These are phyloP conservation scores for Trichoderma sp. DNA, from an alignment of 2,329 filamentous ascomycete species.

Conservation along the genomic window DNA sequence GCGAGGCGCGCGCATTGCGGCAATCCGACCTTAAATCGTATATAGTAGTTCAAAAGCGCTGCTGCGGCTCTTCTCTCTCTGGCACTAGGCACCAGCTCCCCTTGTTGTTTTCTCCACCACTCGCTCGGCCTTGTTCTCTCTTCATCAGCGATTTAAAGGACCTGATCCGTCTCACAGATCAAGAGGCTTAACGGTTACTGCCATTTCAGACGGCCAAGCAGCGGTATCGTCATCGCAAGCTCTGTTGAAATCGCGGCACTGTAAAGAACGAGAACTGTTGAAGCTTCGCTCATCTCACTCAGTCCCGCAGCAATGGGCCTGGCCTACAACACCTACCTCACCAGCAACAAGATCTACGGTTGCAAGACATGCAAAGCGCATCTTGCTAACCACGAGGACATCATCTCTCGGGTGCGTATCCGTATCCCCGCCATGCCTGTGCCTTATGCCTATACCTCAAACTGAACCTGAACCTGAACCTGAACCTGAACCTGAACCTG, in stretches of 20 bases:
- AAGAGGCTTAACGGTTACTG: background rate
- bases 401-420: conserved; percentile 77
- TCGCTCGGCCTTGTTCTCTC: background rate
- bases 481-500: too few relatives aligned
- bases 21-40: background rate
- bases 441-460: too few relatives aligned
- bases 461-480: too few relatives aligned
- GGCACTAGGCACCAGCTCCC: background rate
- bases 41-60: background rate
- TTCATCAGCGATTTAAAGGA: background rate
- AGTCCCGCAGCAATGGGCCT: conserved; percentile 65
- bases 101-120: background rate
- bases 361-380: conserved; percentile 96
- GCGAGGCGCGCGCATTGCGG: background rate
- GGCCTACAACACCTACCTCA: conserved; percentile 87
- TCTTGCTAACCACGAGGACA: conserved; percentile 90
- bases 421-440: background rate
- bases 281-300: background rate
- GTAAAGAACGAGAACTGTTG: background rate
- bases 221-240: background rate
- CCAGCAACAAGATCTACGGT: conserved; percentile 81
- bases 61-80: background rate
- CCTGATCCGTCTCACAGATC: background rate
- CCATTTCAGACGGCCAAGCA: background rate
- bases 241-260: background rate